These are phyloP conservation scores for Stevia rebaudiana DNA, from an alignment of 140 eudicot genomes.

Conservation along the genomic window DNA sequence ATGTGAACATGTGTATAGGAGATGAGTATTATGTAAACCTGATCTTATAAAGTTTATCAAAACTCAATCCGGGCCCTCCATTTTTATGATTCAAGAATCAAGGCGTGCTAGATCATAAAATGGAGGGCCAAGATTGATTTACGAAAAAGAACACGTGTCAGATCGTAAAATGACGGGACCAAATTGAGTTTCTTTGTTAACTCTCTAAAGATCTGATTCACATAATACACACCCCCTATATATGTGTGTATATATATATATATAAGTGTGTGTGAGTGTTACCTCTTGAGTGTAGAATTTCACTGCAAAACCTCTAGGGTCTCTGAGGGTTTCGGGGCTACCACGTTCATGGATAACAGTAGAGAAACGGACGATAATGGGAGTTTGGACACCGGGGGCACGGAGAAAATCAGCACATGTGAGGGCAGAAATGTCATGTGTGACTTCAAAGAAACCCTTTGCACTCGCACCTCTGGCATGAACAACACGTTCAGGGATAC, in stretches of 20 bases:
- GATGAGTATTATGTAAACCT: too few species aligned
- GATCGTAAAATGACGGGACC: too few species aligned
- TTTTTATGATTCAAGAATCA: too few species aligned
- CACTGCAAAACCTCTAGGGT: conserved; percentile 92
- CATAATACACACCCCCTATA: too few species aligned
- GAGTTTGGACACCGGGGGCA: conserved; percentile 97
- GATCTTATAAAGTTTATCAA: too few species aligned
- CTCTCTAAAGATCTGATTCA: too few species aligned
- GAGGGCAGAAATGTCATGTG: conserved; percentile 77
- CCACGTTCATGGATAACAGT: conserved; percentile 99
- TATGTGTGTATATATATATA: too few species aligned
- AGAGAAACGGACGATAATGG: conserved; percentile 89
- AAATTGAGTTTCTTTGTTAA: too few species aligned
- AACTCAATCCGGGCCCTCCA: too few species aligned
- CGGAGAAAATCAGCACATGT: conserved; percentile 95
- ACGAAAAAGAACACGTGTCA: too few species aligned
- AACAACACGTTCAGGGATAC: conserved; percentile 90
- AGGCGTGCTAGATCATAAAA: too few species aligned
- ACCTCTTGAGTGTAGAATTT: conserved; percentile 98
- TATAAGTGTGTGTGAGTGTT: neutral
- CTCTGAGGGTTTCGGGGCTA: conserved; percentile 92
- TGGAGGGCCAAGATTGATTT: too few species aligned
- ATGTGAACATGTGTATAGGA: neutral
- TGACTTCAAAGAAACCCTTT: conserved; percentile 96
- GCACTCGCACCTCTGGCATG: conserved; percentile 99